Conservation (phyloP, 2,329 filamentous ascomycete species). For the Apiospora saccharicola region DNA sequence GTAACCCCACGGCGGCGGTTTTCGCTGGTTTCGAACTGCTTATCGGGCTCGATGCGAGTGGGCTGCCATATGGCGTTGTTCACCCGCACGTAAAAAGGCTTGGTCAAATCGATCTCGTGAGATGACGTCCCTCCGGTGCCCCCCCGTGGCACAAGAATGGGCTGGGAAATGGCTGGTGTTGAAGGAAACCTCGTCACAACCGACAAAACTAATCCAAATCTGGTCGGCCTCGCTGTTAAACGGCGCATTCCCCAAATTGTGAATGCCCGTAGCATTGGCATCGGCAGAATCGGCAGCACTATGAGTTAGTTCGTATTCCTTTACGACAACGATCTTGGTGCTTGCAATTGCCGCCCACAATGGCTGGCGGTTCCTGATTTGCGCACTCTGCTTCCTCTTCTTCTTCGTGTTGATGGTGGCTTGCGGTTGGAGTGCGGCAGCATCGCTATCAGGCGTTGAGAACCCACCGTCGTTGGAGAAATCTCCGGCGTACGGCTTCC, state of each 20-base stretch:
- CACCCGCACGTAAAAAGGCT: constrained; percentile 80
- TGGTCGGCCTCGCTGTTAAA: constrained; percentile 74
- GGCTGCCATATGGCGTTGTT: constrained; percentile 84
- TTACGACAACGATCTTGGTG: constrained; percentile 95
- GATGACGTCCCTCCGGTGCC: background rate
- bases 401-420: constrained; percentile 73
- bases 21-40: constrained; percentile 37
- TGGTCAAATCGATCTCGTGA: constrained; percentile 66
- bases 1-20: constrained; percentile 52
- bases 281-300: constrained; percentile 76
- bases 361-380: constrained; percentile 88
- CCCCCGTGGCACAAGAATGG: constrained; percentile 38
- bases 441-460: constrained; percentile 60
- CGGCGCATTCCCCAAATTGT: constrained; percentile 78
- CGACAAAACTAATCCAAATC: constrained; percentile 84
- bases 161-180: constrained; percentile 71
- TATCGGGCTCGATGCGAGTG: constrained; percentile 67
- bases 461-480: constrained; percentile 54
- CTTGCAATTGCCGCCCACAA: constrained; percentile 94
- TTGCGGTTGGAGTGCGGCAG: constrained; percentile 60
- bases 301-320: constrained; percentile 86
- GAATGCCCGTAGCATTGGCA: constrained; percentile 77
- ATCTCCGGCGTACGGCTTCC: constrained; percentile 53
- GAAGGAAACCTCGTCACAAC: constrained; percentile 80
- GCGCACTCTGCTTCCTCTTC: constrained; percentile 88